Evolutionary conservation across 345 rosid genomes (phyloP), one percentile per base, ranked within the genome.

Genomic region (Corchorus capsularis): DNA sequence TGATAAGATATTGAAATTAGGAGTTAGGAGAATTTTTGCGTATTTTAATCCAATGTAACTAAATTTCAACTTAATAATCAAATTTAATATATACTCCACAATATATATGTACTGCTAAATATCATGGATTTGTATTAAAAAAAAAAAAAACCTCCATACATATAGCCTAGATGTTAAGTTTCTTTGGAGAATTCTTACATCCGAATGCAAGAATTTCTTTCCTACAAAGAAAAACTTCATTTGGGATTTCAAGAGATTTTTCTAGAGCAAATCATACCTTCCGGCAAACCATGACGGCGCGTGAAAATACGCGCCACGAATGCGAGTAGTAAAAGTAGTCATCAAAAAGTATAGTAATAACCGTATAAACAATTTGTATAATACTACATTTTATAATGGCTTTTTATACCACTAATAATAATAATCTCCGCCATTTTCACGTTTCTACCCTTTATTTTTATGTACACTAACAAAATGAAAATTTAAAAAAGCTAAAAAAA

Each of bases 381-480:
- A 17, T 49, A 55, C 61, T 20, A 65, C 72, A 7, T 34, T 11
- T 67, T 22, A 12, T 63, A 47, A 57, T 53, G 50, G 32, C 19
- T 17, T 55, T 67, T 55, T 67, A 43, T 65, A 65, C 63, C 45
- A 14, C 74, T 27, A 27, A 0, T 3, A 39, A 2, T 39, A 39
- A 39, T 74, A 54, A 64, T 66, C n/a, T 52, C 52, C 62, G 65
- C 74, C 79, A 73, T 61, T 72, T 74, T 79, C 12, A 61, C 49
- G 41, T 79, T 71, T 76, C 71, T 82, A 75, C 62, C 81, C 27
- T 27, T 27, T 27, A 27, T 27, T 27, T 41, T 73, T 70, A 50
- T 81, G 76, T 74, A 72, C 52, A 82, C 81, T 66, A 75, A 72
- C 74, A 72, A 71, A n/a, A 16, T 53, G 7, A 55, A 69, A 72